Base-by-base conservation (phyloP, 441 rosid species). In the Eutrema salsugineum region DNA sequence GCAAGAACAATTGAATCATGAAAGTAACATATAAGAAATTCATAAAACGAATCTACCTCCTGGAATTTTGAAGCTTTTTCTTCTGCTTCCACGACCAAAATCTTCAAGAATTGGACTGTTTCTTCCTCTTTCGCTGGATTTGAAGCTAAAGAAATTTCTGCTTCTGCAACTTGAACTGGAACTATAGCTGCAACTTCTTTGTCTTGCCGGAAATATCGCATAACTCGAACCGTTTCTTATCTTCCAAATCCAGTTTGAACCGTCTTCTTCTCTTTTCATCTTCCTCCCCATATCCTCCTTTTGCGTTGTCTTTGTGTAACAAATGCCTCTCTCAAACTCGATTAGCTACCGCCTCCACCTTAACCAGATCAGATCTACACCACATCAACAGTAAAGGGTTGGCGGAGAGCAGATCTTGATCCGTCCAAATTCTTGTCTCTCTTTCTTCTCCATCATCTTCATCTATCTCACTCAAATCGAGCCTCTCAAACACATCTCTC, bases 341-440 rank as follows among this genome's bases (percentile, higher is more conserved):
- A 72, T 83, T 91, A 53, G 94, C 89, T 1, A 91, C n/a, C 43
- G 95, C 94, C 38, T 97, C 92, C 84, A 94, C 87, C 79, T 84
- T 90, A 5, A 91, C 94, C 70, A 97, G 97, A 64, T 94, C 99
- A 78, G 97, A 91, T 88, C 97, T 87, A 67, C 97, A 94, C 59
- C 97, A 79, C 99, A 94, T 94, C 72, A 91, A 39, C 72, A 91
- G 77, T 63, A 94, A 81, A 42, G 99, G 97, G 59, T 91, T 94
- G 99, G 97, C 30, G 99, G 97, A 16, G 88, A 59, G 76, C 91
- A 87, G 3, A 86, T 73, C 44, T 85, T 84, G 24, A 85, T 83
- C 39, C 88, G 72, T 8, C 77, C 86, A 77, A 66, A 78, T 17
- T 79, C 88, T 59, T 81, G 92, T 35, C 79, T 88, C 35, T 73